Base-by-base conservation (phyloP, 2,329 filamentous ascomycete genomes). In the Zymoseptoria pseudotritici region DNA sequence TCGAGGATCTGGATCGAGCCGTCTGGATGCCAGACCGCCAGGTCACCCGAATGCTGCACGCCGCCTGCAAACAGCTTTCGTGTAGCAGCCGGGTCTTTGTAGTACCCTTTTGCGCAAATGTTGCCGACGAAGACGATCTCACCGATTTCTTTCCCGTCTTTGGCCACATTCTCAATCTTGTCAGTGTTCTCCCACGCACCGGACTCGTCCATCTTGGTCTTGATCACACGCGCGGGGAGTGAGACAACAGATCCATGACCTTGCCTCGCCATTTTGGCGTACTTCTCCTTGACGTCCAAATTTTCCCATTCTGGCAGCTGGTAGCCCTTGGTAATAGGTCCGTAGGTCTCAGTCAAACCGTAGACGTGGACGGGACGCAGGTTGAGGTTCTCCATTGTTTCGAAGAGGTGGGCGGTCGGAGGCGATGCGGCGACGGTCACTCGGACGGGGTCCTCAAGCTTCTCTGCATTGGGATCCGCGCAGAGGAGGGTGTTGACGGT, bases 401-500 rank as follows among this genome's bases (percentile, higher is more conserved):
- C 88, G 71, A 99, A 97, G 1, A 99, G 83, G 74, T 94, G 88
- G 1, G 89, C 88, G 0, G 89, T 92, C 0, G 94, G 94, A 4
- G 94, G 94, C 61, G 87, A 92, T 1, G 93, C 94, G 2, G 94
- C 94, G 2, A 99, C 94, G 0, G 92, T 96, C 5, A 99, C 94
- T 17, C 86, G 82, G 9, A 97, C 91, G 0, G 86, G 83, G 1
- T 84, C 76, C 0, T 67, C 96, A 77, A 99, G 80, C 54, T 76
- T 82, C 66, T 82, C 83, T 2, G 94, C 93, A 73, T 91, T 87
- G 50, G 86, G 82, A 2, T 89, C 83, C 11, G 88, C 88, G 71
- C 94, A 96, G 2, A 99, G 83, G 0, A 97, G 78, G 0, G 93
- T 99, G 73, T 97, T 97, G 56, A 99, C 94, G 0, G 94, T 99